Evolutionary conservation across 2,329 filamentous ascomycete species (phyloP).

Genomic region (Fusarium sp.): DNA sequence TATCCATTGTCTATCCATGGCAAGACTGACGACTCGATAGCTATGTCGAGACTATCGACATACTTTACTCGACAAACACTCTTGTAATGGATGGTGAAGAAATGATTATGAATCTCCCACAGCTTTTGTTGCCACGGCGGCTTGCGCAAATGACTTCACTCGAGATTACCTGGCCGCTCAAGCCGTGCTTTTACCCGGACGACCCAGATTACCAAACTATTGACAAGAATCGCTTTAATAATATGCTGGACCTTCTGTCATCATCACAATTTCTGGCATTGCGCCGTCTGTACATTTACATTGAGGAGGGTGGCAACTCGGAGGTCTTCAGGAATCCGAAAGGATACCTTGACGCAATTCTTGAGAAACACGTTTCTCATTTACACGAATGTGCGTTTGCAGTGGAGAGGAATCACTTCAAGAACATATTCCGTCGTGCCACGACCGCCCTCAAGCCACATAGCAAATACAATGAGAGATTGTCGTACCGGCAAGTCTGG

Average conservation of each 20-base stretch:
- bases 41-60: neutral
- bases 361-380: neutral
- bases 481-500: slow-evolving; percentile 1
- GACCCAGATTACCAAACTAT: neutral
- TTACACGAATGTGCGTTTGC: neutral
- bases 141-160: neutral
- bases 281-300: neutral
- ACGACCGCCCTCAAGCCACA: no score
- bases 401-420: neutral
- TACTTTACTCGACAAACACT: neutral
- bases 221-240: neutral
- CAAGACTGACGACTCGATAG: neutral
- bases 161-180: neutral
- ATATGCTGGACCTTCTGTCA: neutral
- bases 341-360: neutral
- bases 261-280: no score
- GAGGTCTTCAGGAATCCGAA: no score
- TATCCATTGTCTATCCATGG: neutral
- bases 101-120: neutral
- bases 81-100: neutral
- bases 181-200: neutral
- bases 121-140: neutral
- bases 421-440: no score
- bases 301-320: neutral
- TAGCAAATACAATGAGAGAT: no score